Conservation (phyloP, 495 filamentous ascomycete species). For the Copromyces sp. region DNA sequence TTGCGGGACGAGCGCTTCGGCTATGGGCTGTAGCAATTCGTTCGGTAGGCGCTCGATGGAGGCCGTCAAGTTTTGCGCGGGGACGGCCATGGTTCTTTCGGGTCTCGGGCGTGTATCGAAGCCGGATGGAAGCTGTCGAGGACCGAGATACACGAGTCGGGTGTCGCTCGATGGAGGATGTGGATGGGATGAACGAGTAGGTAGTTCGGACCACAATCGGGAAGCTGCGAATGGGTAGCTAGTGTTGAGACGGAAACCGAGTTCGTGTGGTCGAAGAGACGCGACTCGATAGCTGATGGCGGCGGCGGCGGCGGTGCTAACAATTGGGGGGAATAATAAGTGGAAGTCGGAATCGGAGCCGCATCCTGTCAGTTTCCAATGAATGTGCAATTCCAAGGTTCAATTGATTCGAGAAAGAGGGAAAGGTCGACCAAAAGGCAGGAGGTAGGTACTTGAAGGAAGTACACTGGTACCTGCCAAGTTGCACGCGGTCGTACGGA, state of each 20-base stretch:
- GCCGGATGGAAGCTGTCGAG: neutral
- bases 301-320: neutral
- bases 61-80: neutral
- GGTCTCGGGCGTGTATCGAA: neutral
- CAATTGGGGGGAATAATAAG: neutral
- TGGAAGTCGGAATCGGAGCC: neutral
- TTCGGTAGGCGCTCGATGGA: slow-evolving; percentile 18
- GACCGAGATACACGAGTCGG: neutral
- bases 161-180: neutral
- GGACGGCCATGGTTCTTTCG: neutral
- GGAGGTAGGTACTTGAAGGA: neutral
- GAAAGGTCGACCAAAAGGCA: neutral
- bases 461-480: neutral
- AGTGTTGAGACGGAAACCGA: too few species aligned
- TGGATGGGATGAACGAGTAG: neutral
- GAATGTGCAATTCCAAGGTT: neutral
- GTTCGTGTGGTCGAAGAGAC: neutral
- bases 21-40: slow-evolving; percentile 23
- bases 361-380: neutral
- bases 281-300: neutral
- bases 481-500: neutral
- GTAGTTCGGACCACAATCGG: neutral
- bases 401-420: neutral
- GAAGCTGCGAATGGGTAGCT: neutral
- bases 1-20: slow-evolving; percentile 16